phyloP scores from a whole-genome alignment of 352 stramenopile genomes.

The Saprolegnia diclina region DNA sequence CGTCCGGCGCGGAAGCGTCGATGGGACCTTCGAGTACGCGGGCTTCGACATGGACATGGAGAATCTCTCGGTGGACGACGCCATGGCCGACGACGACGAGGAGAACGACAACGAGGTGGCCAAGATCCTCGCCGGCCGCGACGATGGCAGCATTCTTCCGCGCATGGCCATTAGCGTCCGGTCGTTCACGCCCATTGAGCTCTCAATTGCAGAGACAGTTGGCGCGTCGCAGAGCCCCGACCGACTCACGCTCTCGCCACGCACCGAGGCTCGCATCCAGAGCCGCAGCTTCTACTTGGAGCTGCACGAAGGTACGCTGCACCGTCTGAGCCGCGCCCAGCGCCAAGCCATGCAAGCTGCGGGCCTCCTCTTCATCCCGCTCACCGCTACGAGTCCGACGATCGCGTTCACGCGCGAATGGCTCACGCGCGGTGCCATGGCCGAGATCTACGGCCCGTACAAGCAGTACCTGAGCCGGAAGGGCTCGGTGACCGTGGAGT shows the following conservation, averaged over 20 bases:
- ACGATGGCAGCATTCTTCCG: conserved; percentile 5
- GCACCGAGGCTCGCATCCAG: conserved; percentile 2
- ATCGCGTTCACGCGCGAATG: conserved; percentile 17
- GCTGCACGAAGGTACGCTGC: conserved; percentile 5
- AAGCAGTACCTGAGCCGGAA: conserved; percentile 19
- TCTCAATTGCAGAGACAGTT: neutral
- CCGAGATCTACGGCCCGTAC: conserved; percentile 11
- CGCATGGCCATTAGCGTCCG: conserved; percentile 4
- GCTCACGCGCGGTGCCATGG: conserved; percentile 16
- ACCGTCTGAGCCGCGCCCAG: conserved; percentile 5
- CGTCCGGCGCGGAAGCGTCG: neutral
- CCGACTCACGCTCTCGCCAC: conserved; percentile 6
- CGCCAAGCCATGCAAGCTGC: conserved; percentile 19
- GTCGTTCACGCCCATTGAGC: neutral
- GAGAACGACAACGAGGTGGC: conserved; percentile 1
- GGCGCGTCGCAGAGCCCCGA: conserved; percentile 8
- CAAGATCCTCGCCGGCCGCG: neutral
- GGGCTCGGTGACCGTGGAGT: conserved; percentile 13
- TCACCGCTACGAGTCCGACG: conserved; percentile 1
- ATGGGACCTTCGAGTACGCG: neutral
- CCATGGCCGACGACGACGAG: conserved; percentile 3
- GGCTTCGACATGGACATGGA: conserved; percentile 11
- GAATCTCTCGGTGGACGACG: neutral
- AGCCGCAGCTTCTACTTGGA: conserved; percentile 14
- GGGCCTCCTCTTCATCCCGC: conserved; percentile 14